Base-by-base conservation (phyloP, 2,329 filamentous ascomycete genomes). In the Ophiostoma tasmaniense region DNA sequence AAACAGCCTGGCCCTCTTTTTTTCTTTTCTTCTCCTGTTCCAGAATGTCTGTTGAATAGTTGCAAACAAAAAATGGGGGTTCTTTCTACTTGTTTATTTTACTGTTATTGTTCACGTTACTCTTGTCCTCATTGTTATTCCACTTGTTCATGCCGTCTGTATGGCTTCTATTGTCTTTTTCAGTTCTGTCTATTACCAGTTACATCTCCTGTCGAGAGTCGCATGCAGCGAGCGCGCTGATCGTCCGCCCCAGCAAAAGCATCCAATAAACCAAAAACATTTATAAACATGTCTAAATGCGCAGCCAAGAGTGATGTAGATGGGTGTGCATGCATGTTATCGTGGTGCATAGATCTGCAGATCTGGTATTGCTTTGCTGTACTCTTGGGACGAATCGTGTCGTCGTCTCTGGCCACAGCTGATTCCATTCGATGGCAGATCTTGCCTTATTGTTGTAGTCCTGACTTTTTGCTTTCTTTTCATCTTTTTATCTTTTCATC, bases 21-120 rank as follows among this genome's bases (percentile, higher is more conserved):
- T 33, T 33, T 33, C 33, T 5, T 4, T 5, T 6, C 8, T 33
- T 33, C 33, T 33, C 8, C 33, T 33, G 33, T 33, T 33, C 33
- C 33, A 33, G 33, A n/a, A n/a, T 33, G 5, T 33, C 33, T 64
- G 17, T 64, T 37, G 61, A 33, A 37, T 33, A 33, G 30, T 64
- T 64, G 61, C 61, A 64, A 22, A 64, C 61, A 35, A 64, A 64
- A 64, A 64, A 64, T 13, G 50, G n/a, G n/a, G n/a, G n/a, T n/a
- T n/a, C n/a, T n/a, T 55, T 64, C n/a, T n/a, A n/a, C n/a, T 64
- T 22, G 4, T 2, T 2, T 37, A 33, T 37, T 35, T 62, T 45
- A n/a, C n/a, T n/a, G n/a, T n/a, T 20, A 45, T 45, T n/a, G 33
- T 33, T 5, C 8, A 45, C 17, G 33, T 45, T n/a, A n/a, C 20